A percentile compares a stretch with the other conserved stretches of the same genome.
phyloP scores from a whole-genome alignment of 1,139 yeast species.

The Suhomyces choctaworum region DNA sequence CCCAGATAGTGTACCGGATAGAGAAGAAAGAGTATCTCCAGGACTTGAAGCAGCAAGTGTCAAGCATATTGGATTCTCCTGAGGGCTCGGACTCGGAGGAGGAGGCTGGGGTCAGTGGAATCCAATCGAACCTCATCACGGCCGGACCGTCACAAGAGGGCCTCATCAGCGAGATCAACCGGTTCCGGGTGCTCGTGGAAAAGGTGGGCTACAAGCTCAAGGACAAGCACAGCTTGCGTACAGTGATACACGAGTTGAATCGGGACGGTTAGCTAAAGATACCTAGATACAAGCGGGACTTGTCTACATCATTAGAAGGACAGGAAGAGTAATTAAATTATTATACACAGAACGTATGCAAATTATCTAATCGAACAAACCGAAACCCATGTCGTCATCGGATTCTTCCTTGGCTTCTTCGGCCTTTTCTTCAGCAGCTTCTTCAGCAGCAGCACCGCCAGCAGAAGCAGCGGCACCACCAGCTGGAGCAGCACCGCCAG shows the following conservation, averaged over 20 bases:
- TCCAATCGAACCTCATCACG: conserved; percentile 18
- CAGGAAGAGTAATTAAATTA: conserved; percentile 4
- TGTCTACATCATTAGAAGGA: not conserved
- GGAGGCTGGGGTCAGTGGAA: conserved; percentile 7
- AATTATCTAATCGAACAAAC: conserved; percentile 72
- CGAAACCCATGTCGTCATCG: conserved; percentile 87
- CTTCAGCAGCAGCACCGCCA: conserved; percentile 42
- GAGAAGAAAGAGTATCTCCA: conserved; percentile 32
- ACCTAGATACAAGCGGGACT: not conserved
- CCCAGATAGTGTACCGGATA: conserved; percentile 25
- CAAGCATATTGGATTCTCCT: conserved; percentile 9
- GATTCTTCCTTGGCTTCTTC: conserved; percentile 44
- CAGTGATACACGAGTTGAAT: conserved; percentile 11
- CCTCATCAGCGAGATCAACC: conserved; percentile 26
- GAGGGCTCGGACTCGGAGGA: conserved; percentile 1
- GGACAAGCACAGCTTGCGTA: conserved; percentile 1
- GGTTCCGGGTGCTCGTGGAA: conserved; percentile 37
- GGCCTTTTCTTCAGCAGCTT: conserved; percentile 39
- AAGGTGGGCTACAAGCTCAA: conserved; percentile 19
- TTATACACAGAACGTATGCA: conserved; percentile 9
- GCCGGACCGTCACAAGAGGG: conserved; percentile 10
- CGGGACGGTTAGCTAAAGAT: conserved; percentile 1
- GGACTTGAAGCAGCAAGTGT: conserved; percentile 19
- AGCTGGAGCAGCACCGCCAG: conserved; percentile 80
- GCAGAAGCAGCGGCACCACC: conserved; percentile 44